Conservation (phyloP, 2,329 filamentous ascomycete genomes). For the Verticillium zaregamsianum region DNA sequence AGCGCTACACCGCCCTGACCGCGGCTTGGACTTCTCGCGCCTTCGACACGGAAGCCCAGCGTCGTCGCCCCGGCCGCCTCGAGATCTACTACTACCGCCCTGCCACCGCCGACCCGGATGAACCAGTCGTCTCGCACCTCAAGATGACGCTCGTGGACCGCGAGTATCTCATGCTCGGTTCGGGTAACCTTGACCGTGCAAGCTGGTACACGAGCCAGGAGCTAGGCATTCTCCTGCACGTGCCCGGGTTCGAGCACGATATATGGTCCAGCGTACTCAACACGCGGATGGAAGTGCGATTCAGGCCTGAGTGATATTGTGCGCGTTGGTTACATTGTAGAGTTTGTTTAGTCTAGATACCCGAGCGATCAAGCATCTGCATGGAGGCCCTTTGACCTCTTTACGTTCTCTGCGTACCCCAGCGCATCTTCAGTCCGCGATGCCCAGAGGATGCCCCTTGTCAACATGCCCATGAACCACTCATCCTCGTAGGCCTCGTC, state of each 20-base stretch:
- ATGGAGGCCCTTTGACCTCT: neutral
- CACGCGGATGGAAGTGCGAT: constrained; percentile 26
- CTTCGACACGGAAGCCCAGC: constrained; percentile 35
- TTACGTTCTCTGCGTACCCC: neutral
- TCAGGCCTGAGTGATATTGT: constrained; percentile 1
- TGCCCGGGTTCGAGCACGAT: constrained; percentile 30
- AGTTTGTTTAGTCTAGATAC: neutral
- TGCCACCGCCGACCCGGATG: constrained; percentile 33
- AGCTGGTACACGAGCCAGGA: constrained; percentile 88
- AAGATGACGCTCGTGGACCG: constrained; percentile 74
- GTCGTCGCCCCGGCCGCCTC: constrained; percentile 44
- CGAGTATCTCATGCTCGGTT: constrained; percentile 65
- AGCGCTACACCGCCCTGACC: constrained; percentile 40
- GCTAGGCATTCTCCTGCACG: constrained; percentile 60
- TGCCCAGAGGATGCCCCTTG: constrained; percentile 9
- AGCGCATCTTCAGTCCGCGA: constrained; percentile 1
- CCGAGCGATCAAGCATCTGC: neutral
- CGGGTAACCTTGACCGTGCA: constrained; percentile 79
- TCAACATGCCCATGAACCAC: constrained; percentile 11
- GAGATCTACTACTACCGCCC: constrained; percentile 55
- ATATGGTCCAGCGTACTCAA: constrained; percentile 35
- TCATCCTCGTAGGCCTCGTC: constrained; percentile 31
- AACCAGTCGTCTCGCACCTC: constrained; percentile 71
- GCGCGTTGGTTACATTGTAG: neutral
- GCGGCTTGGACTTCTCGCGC: constrained; percentile 8